phyloP scores from a whole-genome alignment of 2,329 filamentous ascomycete genomes.

The Talaromyces sp. region DNA sequence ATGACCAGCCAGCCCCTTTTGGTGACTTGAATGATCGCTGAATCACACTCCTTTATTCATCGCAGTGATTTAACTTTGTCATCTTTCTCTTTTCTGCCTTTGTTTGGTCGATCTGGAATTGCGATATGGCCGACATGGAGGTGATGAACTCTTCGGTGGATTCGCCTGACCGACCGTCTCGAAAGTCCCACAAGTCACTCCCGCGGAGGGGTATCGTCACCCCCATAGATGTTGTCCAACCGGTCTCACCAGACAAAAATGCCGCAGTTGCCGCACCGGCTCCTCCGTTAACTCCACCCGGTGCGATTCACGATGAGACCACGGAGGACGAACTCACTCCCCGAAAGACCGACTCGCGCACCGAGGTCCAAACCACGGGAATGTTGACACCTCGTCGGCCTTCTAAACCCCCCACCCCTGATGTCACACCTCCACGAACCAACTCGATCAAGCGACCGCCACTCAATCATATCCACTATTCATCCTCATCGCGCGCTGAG shows the following conservation, averaged over 20 bases:
- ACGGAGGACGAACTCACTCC: slow-evolving; percentile 22
- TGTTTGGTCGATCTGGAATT: neutral
- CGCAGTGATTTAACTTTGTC: slow-evolving; percentile 5
- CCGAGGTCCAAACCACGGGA: slow-evolving; percentile 25
- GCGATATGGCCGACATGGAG: slow-evolving; percentile 36
- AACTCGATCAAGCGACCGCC: slow-evolving; percentile 39
- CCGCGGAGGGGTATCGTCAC: slow-evolving; percentile 38
- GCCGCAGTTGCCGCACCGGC: slow-evolving; percentile 30
- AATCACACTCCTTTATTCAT: neutral
- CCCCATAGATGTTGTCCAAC: slow-evolving; percentile 25
- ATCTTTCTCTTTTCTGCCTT: neutral
- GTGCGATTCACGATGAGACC: slow-evolving; percentile 28
- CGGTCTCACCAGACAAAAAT: slow-evolving; percentile 28
- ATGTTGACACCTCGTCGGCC: slow-evolving; percentile 64
- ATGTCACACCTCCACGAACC: slow-evolving; percentile 69
- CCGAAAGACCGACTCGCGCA: slow-evolving; percentile 29
- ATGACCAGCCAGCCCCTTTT: neutral
- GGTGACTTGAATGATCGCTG: neutral
- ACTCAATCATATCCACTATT: slow-evolving; percentile 57
- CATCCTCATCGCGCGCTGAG: slow-evolving; percentile 62
- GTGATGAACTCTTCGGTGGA: slow-evolving; percentile 30
- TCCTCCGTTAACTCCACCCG: slow-evolving; percentile 44
- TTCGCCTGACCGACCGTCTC: slow-evolving; percentile 32
- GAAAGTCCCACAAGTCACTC: slow-evolving; percentile 47
- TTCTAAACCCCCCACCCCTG: slow-evolving; percentile 72